Conservation (phyloP, 805 yeast genomes). For the Zygotorulaspora sp. region DNA sequence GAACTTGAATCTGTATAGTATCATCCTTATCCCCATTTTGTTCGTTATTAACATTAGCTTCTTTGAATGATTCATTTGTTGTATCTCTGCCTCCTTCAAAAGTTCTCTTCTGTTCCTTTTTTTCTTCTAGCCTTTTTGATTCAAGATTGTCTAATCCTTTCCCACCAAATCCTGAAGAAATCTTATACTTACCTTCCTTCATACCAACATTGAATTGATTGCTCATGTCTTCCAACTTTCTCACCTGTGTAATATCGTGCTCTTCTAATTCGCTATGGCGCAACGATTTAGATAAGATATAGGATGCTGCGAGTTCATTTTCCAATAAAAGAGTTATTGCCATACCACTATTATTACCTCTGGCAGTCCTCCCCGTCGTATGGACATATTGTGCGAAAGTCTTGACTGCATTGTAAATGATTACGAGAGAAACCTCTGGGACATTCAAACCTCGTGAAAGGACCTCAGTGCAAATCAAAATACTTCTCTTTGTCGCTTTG, state of each 20-base stretch:
- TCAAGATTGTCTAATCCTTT: slow-evolving; percentile 81
- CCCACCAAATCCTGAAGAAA: slow-evolving; percentile 85
- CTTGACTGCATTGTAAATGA: slow-evolving; percentile 77
- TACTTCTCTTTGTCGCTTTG: slow-evolving; percentile 50
- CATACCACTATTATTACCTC: slow-evolving; percentile 77
- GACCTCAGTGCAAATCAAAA: slow-evolving; percentile 86
- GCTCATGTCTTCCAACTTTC: slow-evolving; percentile 42
- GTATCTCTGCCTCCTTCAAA: slow-evolving; percentile 11
- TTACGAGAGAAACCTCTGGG: slow-evolving; percentile 72
- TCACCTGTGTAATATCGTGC: slow-evolving; percentile 42
- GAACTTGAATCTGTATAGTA: slow-evolving; percentile 22
- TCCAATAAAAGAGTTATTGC: slow-evolving; percentile 69
- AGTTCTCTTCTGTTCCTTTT: slow-evolving; percentile 20
- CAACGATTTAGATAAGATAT: slow-evolving; percentile 44
- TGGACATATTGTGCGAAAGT: slow-evolving; percentile 96
- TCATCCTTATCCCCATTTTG: slow-evolving; percentile 14
- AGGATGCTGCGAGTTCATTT: slow-evolving; percentile 62
- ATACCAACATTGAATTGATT: slow-evolving; percentile 54
- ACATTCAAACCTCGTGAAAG: slow-evolving; percentile 96
- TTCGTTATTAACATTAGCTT: slow-evolving; percentile 12
- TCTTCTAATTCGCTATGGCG: slow-evolving; percentile 46
- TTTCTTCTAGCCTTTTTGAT: slow-evolving; percentile 36
- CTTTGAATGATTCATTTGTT: slow-evolving; percentile 10
- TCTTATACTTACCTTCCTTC: slow-evolving; percentile 59
- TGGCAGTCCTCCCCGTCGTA: slow-evolving; percentile 92